Evolutionary conservation across 1,284 basidiomycete species (phyloP), one percentile per base, ranked within the genome.

Genomic region (Ustilago nuda): DNA sequence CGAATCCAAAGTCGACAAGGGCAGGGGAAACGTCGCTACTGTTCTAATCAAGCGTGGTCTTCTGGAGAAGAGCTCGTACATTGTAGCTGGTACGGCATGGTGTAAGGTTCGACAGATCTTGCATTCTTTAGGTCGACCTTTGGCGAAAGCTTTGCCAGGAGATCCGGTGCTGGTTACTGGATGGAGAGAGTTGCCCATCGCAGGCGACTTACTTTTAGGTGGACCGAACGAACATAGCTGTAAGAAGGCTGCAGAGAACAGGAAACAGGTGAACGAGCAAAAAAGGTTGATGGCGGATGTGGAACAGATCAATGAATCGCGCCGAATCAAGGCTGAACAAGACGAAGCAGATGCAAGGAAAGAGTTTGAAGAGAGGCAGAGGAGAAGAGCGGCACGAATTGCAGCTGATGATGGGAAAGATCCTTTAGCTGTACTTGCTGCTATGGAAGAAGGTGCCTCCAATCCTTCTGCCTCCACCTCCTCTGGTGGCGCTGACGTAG

Each of bases 161-260:
- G 92, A 90, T 85, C 94, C 97, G 0, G 92, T 97, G 30, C 92
- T 92, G 23, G 92, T 98, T 17, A 93, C 93, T 1, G 97, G 97
- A 1, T 99, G 97, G 97, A 95, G 94, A 84, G 90, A 92, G 9
- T 89, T 99, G 13, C 97, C 97, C 0, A 87, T 89, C n/a, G 95
- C 95, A 4, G 97, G 97, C 12, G 94, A 98, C 80, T 92, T 95
- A 82, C 91, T 97, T 8, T 88, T 99, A 15, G 91, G 94, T 75
- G 93, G 92, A 2, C 87, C 89, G 19, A 84, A 86, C 45, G 95
- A 98, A 83, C 87, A 90, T 17, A 91, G 94, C 56, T 90, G 95
- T 73, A 98, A 97, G 87, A 92, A 91, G 74, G 95, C 94, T 0
- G 87, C 95, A 3, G 88, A 88, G 19, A 98, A 98, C 86, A 91